phyloP scores from a whole-genome alignment of 345 rosid genomes.

The Crucihimalaya himalaica region DNA sequence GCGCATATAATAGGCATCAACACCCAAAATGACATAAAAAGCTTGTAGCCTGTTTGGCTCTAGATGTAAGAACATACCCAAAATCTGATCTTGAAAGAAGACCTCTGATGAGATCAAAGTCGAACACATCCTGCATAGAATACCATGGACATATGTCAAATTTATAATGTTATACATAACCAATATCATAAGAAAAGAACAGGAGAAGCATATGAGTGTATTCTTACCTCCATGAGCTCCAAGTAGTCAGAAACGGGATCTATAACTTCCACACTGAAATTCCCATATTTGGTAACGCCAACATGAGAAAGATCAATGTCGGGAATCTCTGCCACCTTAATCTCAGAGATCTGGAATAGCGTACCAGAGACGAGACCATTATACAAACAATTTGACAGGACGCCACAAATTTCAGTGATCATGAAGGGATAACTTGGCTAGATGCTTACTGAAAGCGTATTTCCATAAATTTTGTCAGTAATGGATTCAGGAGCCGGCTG shows the following conservation, averaged over 20 bases:
- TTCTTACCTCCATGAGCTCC: conserved; percentile 88
- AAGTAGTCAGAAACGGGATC: conserved; percentile 89
- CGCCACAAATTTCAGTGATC: background rate
- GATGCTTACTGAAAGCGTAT: conserved; percentile 87
- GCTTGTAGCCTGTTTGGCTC: conserved; percentile 5
- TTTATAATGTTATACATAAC: conserved; percentile 27
- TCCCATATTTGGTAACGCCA: conserved; percentile 67
- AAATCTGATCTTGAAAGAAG: conserved; percentile 74
- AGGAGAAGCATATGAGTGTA: background rate
- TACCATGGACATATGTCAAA: conserved; percentile 8
- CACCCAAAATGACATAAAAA: background rate
- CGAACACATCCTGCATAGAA: conserved; percentile 79
- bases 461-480: conserved; percentile 94
- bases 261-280: conserved; percentile 78
- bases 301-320: conserved; percentile 73
- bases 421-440: conserved; percentile 2
- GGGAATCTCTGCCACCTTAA: conserved; percentile 82
- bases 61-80: conserved; percentile 50
- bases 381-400: background rate
- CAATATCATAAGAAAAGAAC: conserved; percentile 16
- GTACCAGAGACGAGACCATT: conserved; percentile 22
- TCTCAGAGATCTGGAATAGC: conserved; percentile 71
- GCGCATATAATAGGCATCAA: conserved; percentile 5
- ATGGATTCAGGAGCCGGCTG: conserved; percentile 95
- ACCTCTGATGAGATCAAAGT: conserved; percentile 76